Evolutionary conservation across 176 grass and related monocot species (phyloP).

Genomic region (Triticum dicoccoides): DNA sequence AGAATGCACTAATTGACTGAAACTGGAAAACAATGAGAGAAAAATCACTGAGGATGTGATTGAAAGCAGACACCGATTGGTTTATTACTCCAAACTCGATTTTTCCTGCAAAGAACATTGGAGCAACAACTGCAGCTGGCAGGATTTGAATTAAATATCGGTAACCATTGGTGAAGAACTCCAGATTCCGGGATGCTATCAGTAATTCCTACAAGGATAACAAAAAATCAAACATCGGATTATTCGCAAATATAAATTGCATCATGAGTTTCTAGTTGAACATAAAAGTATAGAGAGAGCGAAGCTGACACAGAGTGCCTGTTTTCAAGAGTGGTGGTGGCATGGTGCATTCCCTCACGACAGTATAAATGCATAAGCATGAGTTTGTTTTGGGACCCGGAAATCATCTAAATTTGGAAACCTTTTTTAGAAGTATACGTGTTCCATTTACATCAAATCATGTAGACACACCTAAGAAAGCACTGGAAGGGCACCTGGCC

Average conservation of each 20-base stretch:
- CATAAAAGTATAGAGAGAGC: not conserved
- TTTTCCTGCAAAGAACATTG: constrained; percentile 96
- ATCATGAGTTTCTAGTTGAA: not conserved
- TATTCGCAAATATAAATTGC: not conserved
- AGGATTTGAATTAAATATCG: constrained; percentile 95
- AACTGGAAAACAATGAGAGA: constrained; percentile 97
- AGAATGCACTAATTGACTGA: constrained; percentile 98
- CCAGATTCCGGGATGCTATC: constrained; percentile 87
- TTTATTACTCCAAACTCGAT: constrained; percentile 99
- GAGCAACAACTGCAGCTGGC: constrained; percentile 94
- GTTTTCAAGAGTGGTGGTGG: not conserved
- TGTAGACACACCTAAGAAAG: too few species aligned
- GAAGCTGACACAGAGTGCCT: not conserved
- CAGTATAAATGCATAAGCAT: not conserved
- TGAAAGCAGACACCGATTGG: constrained; percentile 97
- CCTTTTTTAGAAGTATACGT: not conserved
- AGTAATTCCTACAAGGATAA: constrained; percentile 73
- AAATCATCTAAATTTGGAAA: not conserved
- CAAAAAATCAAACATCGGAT: not conserved
- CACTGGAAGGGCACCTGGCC: not conserved
- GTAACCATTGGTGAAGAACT: constrained; percentile 95
- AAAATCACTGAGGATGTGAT: constrained; percentile 96
- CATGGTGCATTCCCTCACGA: not conserved
- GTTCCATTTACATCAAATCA: not conserved
- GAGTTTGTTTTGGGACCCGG: not conserved